A percentile compares a stretch with the other conserved stretches of the same genome.
These are phyloP conservation scores for Quambalaria eucalypti DNA, from an alignment of 1,284 basidiomycete genomes.

Conservation along the genomic window DNA sequence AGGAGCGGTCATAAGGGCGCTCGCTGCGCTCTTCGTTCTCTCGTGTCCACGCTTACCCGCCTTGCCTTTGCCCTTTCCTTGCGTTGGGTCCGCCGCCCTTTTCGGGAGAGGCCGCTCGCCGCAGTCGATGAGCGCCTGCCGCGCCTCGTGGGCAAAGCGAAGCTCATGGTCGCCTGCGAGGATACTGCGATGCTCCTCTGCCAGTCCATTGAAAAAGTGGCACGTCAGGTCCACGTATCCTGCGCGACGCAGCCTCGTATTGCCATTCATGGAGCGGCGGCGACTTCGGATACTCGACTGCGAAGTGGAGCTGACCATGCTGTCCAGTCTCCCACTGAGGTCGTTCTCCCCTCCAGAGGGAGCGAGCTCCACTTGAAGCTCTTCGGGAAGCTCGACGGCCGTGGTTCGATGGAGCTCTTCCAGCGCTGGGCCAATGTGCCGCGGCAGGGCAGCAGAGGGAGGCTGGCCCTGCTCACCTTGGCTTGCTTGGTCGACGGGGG, in stretches of 20 bases:
- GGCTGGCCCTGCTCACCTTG: neutral
- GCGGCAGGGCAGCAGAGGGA: too few relatives aligned
- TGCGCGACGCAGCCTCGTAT: too few relatives aligned
- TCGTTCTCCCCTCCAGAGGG: neutral
- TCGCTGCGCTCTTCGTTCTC: too few relatives aligned
- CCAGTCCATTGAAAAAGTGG: slow-evolving; percentile 30
- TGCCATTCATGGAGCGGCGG: too few relatives aligned
- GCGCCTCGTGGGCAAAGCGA: slow-evolving; percentile 31
- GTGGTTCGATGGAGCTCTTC: neutral
- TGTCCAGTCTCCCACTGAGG: too few relatives aligned
- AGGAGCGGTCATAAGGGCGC: too few relatives aligned
- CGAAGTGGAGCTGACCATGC: too few relatives aligned
- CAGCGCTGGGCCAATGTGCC: too few relatives aligned
- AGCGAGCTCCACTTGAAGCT: too few relatives aligned
- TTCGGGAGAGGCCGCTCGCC: slow-evolving; percentile 22
- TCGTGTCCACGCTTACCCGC: neutral
- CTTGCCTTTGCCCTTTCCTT: slow-evolving; percentile 1
- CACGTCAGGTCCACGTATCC: slow-evolving; percentile 33
- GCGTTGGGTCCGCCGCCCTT: slow-evolving; percentile 6
- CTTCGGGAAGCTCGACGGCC: neutral
- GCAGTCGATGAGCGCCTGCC: slow-evolving; percentile 20
- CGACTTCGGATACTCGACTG: too few relatives aligned
- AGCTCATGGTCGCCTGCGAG: slow-evolving; percentile 30
- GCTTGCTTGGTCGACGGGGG: neutral
- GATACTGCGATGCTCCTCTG: slow-evolving; percentile 22